Base-by-base conservation (phyloP, 768 basidiomycete genomes). In the Leccinum incarnatum region DNA sequence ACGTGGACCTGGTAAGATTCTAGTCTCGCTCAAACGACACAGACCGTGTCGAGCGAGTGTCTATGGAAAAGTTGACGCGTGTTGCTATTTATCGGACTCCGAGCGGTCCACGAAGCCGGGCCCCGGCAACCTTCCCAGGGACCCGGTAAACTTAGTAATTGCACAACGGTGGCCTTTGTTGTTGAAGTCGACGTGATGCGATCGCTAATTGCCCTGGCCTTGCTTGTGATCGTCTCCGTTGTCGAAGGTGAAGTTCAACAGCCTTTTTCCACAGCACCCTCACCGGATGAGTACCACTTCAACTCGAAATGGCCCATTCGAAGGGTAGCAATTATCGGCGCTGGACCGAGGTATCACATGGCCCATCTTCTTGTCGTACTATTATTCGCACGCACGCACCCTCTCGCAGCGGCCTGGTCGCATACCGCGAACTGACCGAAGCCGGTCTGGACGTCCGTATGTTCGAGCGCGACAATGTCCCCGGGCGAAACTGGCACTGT, bases 401-500 rank as follows among this genome's bases (percentile, higher is more conserved):
- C 56, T 23, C 19, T 8, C 42, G 12, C 29, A 66, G 65, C 30
- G 64, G 57, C 5, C 9, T 65, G 17, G 29, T 53, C 8, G 61
- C 64, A 45, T 65, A 59, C 30, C 55, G 46, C 3, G 57, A 65
- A 29, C 46, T 65, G 52, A 59, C 54, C 2, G 58, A 66, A 40
- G 64, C 48, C 0, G 65, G 65, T 27, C 23, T 66, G 1, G 46
- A 66, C 5, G 65, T 63, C 9, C 61, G 64, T 15, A 15, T 66
- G 9, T 66, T 66, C 7, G 65, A 66, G 40, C 56, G 64, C 3
- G 61, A 59, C 48, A 56, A 34, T 19, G 56, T 57, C 3, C 65
- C 65, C 0, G 62, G 59, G 2, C 59, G 65, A 1, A 57, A 46
- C 45, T 66, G 65, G 58, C 59, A 66, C 49, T 58, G 66, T 40